These are phyloP conservation scores for Fistulifera pelliculosa DNA, from an alignment of 108 stramenopile species.

Conservation along the genomic window DNA sequence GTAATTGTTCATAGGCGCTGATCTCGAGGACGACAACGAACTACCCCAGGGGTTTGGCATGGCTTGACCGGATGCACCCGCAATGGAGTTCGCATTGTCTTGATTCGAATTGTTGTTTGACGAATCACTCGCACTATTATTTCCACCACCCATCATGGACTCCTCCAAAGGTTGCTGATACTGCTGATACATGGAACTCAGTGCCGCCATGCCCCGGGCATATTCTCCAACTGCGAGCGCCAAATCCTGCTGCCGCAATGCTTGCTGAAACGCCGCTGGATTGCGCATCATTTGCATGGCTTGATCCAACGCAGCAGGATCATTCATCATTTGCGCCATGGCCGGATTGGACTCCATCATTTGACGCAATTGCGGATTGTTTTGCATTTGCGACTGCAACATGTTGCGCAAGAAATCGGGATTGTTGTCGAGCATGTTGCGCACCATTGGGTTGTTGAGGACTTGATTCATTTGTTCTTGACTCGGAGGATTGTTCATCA, in stretches of 20 bases:
- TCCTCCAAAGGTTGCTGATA: conserved; percentile 95
- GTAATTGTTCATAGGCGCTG: background rate
- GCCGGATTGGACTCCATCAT: conserved; percentile 87
- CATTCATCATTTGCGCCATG: conserved; percentile 70
- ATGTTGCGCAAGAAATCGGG: conserved; percentile 83
- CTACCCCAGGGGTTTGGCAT: conserved; percentile 93
- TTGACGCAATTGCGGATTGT: conserved; percentile 86
- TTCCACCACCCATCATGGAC: conserved; percentile 44
- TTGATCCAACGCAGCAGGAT: conserved; percentile 86
- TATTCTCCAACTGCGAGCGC: conserved; percentile 92
- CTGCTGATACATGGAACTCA: conserved; percentile 88
- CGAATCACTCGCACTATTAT: conserved; percentile 1
- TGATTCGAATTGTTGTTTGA: background rate
- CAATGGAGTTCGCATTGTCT: background rate
- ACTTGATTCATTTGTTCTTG: conserved; percentile 41
- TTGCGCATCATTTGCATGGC: conserved; percentile 92
- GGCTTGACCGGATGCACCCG: conserved; percentile 68
- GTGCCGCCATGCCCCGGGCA: conserved; percentile 92
- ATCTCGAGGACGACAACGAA: conserved; percentile 1
- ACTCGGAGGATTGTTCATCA: conserved; percentile 48
- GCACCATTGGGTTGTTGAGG: conserved; percentile 78
- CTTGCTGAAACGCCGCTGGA: conserved; percentile 72
- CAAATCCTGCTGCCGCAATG: conserved; percentile 91
- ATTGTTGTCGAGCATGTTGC: conserved; percentile 67
- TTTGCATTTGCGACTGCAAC: conserved; percentile 50